A percentile compares a stretch with the other conserved stretches of the same genome.
These are phyloP conservation scores for Wickerhamomyces rabaulensis DNA, from an alignment of 805 yeast genomes.

Conservation along the genomic window DNA sequence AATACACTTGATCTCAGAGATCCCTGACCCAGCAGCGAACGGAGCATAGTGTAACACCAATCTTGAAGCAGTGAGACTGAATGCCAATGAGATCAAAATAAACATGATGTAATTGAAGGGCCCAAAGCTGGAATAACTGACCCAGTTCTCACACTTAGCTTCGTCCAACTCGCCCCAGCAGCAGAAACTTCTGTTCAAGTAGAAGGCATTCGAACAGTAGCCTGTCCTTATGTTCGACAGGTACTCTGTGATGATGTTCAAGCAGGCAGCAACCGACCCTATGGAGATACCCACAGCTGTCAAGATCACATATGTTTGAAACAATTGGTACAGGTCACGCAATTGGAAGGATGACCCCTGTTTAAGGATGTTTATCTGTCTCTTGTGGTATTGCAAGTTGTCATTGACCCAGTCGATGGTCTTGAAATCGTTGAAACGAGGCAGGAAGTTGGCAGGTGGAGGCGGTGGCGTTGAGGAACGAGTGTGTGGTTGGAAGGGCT, in stretches of 20 bases:
- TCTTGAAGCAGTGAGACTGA: conserved; percentile 62
- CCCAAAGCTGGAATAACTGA: conserved; percentile 47
- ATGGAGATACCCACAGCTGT: conserved; percentile 70
- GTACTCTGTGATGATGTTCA: conserved; percentile 83
- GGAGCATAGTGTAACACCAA: conserved; percentile 75
- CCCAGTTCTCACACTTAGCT: conserved; percentile 62
- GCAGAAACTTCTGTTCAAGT: conserved; percentile 72
- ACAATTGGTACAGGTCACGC: conserved; percentile 10
- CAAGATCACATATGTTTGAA: conserved; percentile 60
- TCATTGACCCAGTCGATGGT: conserved; percentile 74
- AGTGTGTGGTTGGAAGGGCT: background rate
- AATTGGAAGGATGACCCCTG: conserved; percentile 5
- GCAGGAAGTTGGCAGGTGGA: conserved; percentile 11
- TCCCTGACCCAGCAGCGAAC: conserved; percentile 95
- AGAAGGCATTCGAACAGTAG: conserved; percentile 63
- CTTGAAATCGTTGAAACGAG: conserved; percentile 52
- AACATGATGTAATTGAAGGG: conserved; percentile 52
- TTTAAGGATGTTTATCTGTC: conserved; percentile 1
- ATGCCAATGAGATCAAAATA: conserved; percentile 49
- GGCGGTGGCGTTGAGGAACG: background rate
- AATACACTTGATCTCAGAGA: conserved; percentile 92
- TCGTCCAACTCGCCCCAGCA: conserved; percentile 60
- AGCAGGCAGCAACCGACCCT: conserved; percentile 77
- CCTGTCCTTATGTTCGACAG: conserved; percentile 78
- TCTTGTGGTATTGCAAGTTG: conserved; percentile 41